Base-by-base conservation (phyloP, 1,139 yeast genomes). In the Tardiomyces depauwii region DNA sequence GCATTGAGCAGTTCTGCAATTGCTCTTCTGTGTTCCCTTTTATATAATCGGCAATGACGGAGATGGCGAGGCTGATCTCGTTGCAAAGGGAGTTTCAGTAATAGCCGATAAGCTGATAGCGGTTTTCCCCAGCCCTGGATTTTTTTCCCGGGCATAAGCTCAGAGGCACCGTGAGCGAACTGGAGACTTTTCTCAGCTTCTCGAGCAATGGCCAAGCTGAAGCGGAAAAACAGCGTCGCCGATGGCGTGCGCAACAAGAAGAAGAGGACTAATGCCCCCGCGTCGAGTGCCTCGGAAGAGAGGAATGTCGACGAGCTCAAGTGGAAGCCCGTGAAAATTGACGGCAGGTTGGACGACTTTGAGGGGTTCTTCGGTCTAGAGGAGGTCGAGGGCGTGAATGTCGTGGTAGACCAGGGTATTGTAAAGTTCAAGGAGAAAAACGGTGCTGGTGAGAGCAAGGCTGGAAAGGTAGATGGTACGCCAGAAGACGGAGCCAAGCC, bases 361-460 rank as follows among this genome's bases (percentile, higher is more conserved):
- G 89, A 83, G 56, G 96, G 96, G 0, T 82, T 88, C 55, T 86
- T 80, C 63, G 98, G 96, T 0, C 67, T 91, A 40, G 97, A 91
- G 63, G 98, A 91, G 62, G 76, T 91, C 45, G 96, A 88, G 46
- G 96, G 96, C 25, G 96, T 89, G 21, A 89, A 77, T 56, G 89
- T 89, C 4, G 61, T 76, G 51, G 71, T 78, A 47, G 77, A 78
- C 2, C 70, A 78, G 47, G 95, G 94, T 14, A 69, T 71, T 50
- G 78, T 82, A 0, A 74, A 76, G 53, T 85, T 85, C 57, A 64
- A 77, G 21, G 77, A 79, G 18, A 46, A 46, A 33, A n/a, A n/a
- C n/a, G n/a, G n/a, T n/a, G 44, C 33, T 21, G 25, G 25, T 21
- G 25, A 21, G 25, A 21, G 23, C 14, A 2, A 39, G 33, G 27